These are phyloP conservation scores for Penicillium decumbens DNA, from an alignment of 2,329 filamentous ascomycete species.

Conservation along the genomic window DNA sequence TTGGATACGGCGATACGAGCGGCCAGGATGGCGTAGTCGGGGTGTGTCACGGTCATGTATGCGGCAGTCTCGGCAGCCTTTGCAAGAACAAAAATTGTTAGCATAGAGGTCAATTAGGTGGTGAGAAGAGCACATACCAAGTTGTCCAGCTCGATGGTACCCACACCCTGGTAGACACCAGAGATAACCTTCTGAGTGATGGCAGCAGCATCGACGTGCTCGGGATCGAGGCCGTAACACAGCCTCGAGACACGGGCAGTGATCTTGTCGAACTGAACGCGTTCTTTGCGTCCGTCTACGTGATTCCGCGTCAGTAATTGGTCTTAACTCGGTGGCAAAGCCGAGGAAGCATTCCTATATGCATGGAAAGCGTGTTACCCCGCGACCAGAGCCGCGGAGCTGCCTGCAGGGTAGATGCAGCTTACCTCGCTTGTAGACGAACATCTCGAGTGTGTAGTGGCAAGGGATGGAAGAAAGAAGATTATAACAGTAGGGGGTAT, in stretches of 20 bases:
- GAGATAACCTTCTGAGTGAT: slow-evolving; percentile 99
- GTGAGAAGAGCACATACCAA: slow-evolving; percentile 59
- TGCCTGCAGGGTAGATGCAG: slow-evolving; percentile 6
- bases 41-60: slow-evolving; percentile 99
- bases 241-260: slow-evolving; percentile 94
- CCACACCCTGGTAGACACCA: slow-evolving; percentile 97
- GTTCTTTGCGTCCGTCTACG: slow-evolving; percentile 96
- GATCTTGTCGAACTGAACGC: slow-evolving; percentile 99
- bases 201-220: slow-evolving; percentile 93
- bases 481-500: slow-evolving; percentile 24
- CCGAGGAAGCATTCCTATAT: neutral
- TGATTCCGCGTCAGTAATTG: slow-evolving; percentile 18
- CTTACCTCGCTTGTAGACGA: slow-evolving; percentile 61
- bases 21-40: slow-evolving; percentile 96
- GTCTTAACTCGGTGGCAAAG: slow-evolving; percentile 17
- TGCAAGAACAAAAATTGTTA: slow-evolving; percentile 25
- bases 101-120: slow-evolving; percentile 1
- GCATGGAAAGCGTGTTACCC: slow-evolving; percentile 1
- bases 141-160: slow-evolving; percentile 92
- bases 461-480: slow-evolving; percentile 9
- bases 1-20: slow-evolving; percentile 98
- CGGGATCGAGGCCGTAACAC: slow-evolving; percentile 93
- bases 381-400: slow-evolving; percentile 1
- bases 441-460: slow-evolving; percentile 46
- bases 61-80: slow-evolving; percentile 97